Evolutionary conservation across 257 asterid genomes (phyloP).

Genomic region (Jasminum sambac): DNA sequence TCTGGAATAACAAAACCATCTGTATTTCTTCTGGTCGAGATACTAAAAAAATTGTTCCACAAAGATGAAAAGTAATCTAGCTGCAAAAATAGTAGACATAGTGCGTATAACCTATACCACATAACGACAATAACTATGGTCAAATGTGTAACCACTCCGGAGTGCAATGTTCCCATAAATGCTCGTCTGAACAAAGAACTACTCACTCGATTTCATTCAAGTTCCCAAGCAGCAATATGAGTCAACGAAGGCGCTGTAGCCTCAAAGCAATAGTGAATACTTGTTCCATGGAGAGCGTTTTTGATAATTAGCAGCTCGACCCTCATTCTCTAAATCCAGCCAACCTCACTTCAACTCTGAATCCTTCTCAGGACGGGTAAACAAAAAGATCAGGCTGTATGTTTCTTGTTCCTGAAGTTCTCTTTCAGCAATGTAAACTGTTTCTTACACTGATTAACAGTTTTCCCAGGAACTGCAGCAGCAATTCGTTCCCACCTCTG

Average conservation of each 20-base stretch:
- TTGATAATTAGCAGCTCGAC: not conserved
- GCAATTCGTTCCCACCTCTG: conserved; percentile 93
- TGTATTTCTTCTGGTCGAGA: not conserved
- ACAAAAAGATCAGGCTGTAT: conserved; percentile 20
- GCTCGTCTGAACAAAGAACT: not conserved
- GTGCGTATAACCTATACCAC: not conserved
- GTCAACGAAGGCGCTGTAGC: not conserved
- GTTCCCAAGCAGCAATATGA: conserved; percentile 1
- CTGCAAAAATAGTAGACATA: not conserved
- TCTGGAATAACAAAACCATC: not conserved
- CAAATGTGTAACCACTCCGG: not conserved
- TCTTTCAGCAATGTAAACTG: conserved; percentile 70
- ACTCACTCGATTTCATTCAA: not conserved
- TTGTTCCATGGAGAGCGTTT: not conserved
- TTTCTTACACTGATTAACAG: conserved; percentile 68
- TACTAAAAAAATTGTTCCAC: not conserved
- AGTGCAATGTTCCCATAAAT: not conserved
- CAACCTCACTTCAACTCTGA: not conserved
- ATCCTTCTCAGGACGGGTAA: not conserved
- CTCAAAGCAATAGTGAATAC: not conserved
- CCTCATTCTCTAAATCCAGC: not conserved
- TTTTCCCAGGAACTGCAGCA: conserved; percentile 82
- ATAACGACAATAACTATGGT: not conserved
- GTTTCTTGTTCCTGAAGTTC: conserved; percentile 84
- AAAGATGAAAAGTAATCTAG: not conserved